Percentiles rank a stretch among this genome's conserved stretches.
These are phyloP conservation scores for Sphaerulina musiva DNA, from an alignment of 2,329 filamentous ascomycete species.

Conservation along the genomic window DNA sequence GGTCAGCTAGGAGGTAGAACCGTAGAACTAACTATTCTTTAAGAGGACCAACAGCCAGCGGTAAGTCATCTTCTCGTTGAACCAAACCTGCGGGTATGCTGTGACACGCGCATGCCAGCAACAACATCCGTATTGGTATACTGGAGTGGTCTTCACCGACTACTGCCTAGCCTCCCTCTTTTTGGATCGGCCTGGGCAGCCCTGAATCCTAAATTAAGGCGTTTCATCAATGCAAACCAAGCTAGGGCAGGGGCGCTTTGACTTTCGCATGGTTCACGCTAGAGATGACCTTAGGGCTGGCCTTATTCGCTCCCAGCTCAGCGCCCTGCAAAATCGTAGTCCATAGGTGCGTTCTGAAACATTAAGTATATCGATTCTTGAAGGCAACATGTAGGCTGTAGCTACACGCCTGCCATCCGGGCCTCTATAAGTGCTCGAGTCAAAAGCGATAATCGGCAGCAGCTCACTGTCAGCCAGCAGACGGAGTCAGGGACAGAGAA, in stretches of 20 bases:
- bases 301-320: not conserved
- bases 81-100: slow-evolving; percentile 10
- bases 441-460: not conserved
- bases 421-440: not conserved
- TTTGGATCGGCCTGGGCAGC: not conserved
- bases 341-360: no score
- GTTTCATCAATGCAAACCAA: not conserved
- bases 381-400: not conserved
- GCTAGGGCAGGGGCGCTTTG: not conserved
- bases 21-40: not conserved
- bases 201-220: no score
- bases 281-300: not conserved
- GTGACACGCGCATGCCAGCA: slow-evolving; percentile 8
- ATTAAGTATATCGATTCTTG: no score
- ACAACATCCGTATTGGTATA: not conserved
- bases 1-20: not conserved
- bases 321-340: no score
- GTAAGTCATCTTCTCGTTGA: slow-evolving; percentile 1
- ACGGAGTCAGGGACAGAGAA: not conserved
- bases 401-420: not conserved
- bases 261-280: not conserved
- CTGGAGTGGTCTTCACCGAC: not conserved
- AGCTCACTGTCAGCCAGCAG: not conserved
- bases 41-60: not conserved
- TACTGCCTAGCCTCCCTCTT: not conserved